These are phyloP conservation scores for Neofusicoccum cordaticola DNA, from an alignment of 2,329 filamentous ascomycete genomes.

Conservation along the genomic window DNA sequence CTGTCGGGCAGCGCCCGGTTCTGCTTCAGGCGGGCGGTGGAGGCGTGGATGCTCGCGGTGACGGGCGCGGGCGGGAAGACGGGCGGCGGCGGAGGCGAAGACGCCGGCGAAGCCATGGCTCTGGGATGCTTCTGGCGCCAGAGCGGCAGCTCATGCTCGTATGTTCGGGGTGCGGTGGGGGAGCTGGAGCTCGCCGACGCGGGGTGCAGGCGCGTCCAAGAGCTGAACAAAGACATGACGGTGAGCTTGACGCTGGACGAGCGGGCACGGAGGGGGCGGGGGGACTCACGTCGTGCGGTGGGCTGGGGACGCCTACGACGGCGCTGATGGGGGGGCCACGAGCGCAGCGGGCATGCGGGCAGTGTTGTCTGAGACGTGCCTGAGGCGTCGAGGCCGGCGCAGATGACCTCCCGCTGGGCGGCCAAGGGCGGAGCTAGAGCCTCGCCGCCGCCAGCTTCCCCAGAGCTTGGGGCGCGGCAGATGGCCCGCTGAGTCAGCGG, in stretches of 20 bases:
- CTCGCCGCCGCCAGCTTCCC: neutral
- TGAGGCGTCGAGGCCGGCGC: neutral
- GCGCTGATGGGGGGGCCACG: neutral
- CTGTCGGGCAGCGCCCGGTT: constrained; percentile 32
- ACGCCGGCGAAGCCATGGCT: neutral
- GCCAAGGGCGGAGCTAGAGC: neutral
- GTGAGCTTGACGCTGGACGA: neutral
- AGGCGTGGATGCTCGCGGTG: constrained; percentile 20
- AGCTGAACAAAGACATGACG: neutral
- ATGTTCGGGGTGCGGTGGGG: neutral
- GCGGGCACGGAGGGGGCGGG: neutral
- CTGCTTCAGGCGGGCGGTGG: constrained; percentile 15
- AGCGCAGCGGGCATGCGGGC: neutral
- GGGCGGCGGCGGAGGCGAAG: constrained; percentile 8
- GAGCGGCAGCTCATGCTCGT: constrained; percentile 16
- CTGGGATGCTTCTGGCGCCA: neutral
- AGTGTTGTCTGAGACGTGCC: neutral
- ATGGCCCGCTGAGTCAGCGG: neutral
- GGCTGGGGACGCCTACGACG: too few species aligned
- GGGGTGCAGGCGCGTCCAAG: constrained; percentile 3
- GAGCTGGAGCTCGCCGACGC: neutral
- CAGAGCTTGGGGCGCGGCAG: neutral
- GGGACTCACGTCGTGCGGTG: too few species aligned
- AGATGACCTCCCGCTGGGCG: neutral
- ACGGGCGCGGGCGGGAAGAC: constrained; percentile 20